Conservation (phyloP, 192 early-diverging fungal genomes). For the Rhizoclosmatium sp. region DNA sequence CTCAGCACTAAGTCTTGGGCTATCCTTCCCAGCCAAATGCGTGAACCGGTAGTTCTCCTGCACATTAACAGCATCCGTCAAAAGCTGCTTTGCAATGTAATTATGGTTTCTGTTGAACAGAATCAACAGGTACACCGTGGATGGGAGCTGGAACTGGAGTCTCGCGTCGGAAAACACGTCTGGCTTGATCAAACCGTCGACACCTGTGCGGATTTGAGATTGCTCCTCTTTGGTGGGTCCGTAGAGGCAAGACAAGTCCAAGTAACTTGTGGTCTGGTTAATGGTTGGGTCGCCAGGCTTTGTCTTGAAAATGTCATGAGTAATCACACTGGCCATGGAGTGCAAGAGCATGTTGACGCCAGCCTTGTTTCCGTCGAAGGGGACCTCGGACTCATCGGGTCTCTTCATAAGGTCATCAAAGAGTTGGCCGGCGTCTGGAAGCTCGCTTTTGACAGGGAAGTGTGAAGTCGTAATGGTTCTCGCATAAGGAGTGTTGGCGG, state of each 20-base stretch:
- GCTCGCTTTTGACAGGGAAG: conserved; percentile 14
- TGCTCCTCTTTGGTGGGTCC: conserved; percentile 44
- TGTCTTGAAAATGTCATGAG: conserved; percentile 55
- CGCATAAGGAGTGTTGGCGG: conserved; percentile 44
- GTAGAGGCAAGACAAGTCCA: conserved; percentile 51
- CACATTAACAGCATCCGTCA: conserved; percentile 33
- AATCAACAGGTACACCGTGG: conserved; percentile 47
- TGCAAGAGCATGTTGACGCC: conserved; percentile 54
- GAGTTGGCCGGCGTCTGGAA: conserved; percentile 41
- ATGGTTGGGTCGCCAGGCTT: conserved; percentile 42
- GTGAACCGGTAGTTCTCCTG: conserved; percentile 54
- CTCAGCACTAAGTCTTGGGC: conserved; percentile 27
- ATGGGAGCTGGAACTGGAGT: conserved; percentile 40
- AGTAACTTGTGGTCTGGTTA: conserved; percentile 52
- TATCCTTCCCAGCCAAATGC: not conserved
- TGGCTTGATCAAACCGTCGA: conserved; percentile 4
- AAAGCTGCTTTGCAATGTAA: conserved; percentile 53
- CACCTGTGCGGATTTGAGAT: not conserved
- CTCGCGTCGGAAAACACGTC: conserved; percentile 23
- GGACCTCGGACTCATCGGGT: not conserved
- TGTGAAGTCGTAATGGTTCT: conserved; percentile 36
- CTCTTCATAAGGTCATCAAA: conserved; percentile 40
- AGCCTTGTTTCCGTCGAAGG: conserved; percentile 32
- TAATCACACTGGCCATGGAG: conserved; percentile 52
- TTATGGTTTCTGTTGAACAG: conserved; percentile 62